phyloP scores from a whole-genome alignment of 2,329 filamentous ascomycete genomes.

The Hypomyces perniciosus region DNA sequence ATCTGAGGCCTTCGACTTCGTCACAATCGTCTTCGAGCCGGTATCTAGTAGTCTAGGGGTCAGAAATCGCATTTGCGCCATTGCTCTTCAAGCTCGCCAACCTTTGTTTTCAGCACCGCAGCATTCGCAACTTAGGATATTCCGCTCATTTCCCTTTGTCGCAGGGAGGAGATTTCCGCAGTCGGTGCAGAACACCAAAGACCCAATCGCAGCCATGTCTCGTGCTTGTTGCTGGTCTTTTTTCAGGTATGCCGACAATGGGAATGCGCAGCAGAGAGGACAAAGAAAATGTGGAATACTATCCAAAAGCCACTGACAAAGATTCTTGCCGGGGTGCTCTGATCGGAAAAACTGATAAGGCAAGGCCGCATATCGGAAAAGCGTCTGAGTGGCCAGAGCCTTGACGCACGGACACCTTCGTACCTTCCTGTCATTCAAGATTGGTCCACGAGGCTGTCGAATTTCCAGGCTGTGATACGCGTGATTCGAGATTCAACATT shows the following conservation, averaged over 20 bases:
- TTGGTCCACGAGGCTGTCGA: conserved; percentile 16
- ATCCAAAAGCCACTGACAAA: conserved; percentile 12
- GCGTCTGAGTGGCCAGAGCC: conserved; percentile 7
- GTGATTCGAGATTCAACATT: conserved; percentile 8
- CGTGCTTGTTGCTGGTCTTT: conserved; percentile 6
- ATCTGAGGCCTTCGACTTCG: conserved; percentile 78
- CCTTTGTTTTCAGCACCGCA: conserved; percentile 83
- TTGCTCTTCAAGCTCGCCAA: conserved; percentile 32
- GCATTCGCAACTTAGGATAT: conserved; percentile 73
- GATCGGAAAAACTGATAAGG: conserved; percentile 27
- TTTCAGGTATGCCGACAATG: conserved; percentile 1
- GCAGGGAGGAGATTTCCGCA: conserved; percentile 86
- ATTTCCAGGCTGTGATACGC: conserved; percentile 13
- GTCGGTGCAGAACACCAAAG: conserved; percentile 85
- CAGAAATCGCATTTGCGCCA: conserved; percentile 10
- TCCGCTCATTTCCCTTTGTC: conserved; percentile 69
- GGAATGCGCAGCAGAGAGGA: conserved; percentile 11
- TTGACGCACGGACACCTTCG: conserved; percentile 6
- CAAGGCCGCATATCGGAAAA: conserved; percentile 21
- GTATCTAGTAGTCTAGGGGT: conserved; percentile 48
- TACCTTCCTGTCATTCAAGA: conserved; percentile 2
- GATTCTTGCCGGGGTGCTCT: conserved; percentile 7
- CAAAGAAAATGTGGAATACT: conserved; percentile 21
- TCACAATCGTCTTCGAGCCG: conserved; percentile 68
- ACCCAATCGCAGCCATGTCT: conserved; percentile 80